Evolutionary conservation across 768 basidiomycete species (phyloP).

Genomic region (Ramaria sp.): DNA sequence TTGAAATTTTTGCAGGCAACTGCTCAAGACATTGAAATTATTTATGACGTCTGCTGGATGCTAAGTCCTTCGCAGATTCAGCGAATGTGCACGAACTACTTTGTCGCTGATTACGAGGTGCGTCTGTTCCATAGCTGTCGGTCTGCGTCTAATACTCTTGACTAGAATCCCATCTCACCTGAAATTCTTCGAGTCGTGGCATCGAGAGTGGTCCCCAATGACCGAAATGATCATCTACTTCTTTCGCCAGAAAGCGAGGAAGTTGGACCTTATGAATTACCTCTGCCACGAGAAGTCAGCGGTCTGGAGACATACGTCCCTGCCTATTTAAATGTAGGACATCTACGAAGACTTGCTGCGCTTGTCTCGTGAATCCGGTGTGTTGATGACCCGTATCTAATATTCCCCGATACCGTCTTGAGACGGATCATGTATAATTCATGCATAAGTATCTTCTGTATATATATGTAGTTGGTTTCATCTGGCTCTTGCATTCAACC

Average conservation of each 20-base stretch:
- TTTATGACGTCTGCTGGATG: constrained; percentile 99
- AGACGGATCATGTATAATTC: not conserved
- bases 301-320: constrained; percentile 96
- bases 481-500: too few relatives aligned
- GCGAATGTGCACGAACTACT: constrained; percentile 98
- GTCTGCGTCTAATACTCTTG: constrained; percentile 1
- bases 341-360: constrained; percentile 79
- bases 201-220: constrained; percentile 89
- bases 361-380: constrained; percentile 47
- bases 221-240: constrained; percentile 93
- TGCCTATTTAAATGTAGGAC: constrained; percentile 82
- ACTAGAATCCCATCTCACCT: constrained; percentile 88
- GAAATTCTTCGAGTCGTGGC: constrained; percentile 97
- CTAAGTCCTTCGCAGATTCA: constrained; percentile 98
- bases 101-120: constrained; percentile 98
- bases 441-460: not conserved
- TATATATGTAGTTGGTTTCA: not conserved
- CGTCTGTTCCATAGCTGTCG: constrained; percentile 12
- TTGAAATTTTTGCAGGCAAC: constrained; percentile 49
- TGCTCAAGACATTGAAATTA: constrained; percentile 93
- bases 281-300: constrained; percentile 87
- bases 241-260: constrained; percentile 96
- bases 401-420: not conserved
- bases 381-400: not conserved
- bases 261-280: constrained; percentile 90